phyloP scores from a whole-genome alignment of 352 stramenopile genomes.

The Thraustochytrium aureum region DNA sequence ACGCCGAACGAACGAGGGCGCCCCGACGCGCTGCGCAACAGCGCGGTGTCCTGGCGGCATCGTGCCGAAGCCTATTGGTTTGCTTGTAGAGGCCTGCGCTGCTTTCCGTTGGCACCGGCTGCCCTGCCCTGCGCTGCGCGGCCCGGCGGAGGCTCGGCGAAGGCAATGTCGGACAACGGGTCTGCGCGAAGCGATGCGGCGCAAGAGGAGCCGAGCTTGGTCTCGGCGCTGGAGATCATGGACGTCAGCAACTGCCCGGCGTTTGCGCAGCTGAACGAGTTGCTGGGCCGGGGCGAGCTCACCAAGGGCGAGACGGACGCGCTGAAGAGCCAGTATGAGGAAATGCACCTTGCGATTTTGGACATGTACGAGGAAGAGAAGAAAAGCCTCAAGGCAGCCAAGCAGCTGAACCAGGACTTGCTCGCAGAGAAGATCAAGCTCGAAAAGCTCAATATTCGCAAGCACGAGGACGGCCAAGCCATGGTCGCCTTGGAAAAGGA shows the following conservation, averaged over 20 bases:
- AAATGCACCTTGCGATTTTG: conserved; percentile 7
- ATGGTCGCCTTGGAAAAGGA: conserved; percentile 73
- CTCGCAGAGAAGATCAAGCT: conserved; percentile 76
- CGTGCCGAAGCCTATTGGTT: too few relatives aligned
- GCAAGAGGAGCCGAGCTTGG: not conserved
- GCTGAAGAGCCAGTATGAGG: conserved; percentile 39
- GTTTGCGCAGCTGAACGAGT: conserved; percentile 38
- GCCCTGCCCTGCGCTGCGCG: too few relatives aligned
- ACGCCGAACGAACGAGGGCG: too few relatives aligned
- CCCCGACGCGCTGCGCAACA: too few relatives aligned
- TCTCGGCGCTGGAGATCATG: conserved; percentile 2
- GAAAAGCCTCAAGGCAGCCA: conserved; percentile 67
- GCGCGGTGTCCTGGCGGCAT: too few relatives aligned
- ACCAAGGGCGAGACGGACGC: not conserved
- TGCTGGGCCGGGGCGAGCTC: conserved; percentile 22
- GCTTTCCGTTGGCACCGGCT: too few relatives aligned
- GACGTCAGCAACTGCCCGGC: conserved; percentile 29
- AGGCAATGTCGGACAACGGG: not conserved
- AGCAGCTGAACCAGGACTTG: conserved; percentile 75
- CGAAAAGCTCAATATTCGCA: conserved; percentile 78
- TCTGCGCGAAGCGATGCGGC: not conserved
- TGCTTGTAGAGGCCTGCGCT: too few relatives aligned
- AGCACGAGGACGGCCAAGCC: conserved; percentile 71
- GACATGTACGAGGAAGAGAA: conserved; percentile 51
- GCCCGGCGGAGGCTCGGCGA: too few relatives aligned